Evolutionary conservation across 2,329 filamentous ascomycete species (phyloP).

Genomic region (Lojkania enalia): DNA sequence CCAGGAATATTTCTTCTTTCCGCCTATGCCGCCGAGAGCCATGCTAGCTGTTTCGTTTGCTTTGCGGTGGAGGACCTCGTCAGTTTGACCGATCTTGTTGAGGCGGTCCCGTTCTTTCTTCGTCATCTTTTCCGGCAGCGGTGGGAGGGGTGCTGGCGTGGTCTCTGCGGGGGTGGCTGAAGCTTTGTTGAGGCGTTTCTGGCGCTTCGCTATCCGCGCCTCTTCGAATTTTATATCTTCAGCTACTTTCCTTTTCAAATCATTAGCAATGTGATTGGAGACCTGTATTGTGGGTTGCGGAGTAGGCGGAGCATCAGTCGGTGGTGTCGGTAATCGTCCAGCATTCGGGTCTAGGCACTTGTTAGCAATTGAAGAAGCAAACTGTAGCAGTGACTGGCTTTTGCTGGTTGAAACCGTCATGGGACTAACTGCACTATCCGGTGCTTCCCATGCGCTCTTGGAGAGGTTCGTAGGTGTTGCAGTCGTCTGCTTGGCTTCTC

Average conservation of each 20-base stretch:
- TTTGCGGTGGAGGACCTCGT: conserved; percentile 76
- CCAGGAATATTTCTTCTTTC: conserved; percentile 73
- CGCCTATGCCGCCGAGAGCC: conserved; percentile 71
- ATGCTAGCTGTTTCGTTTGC: conserved; percentile 85
- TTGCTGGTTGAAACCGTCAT: conserved; percentile 52
- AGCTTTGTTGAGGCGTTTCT: conserved; percentile 43
- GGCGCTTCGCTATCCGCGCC: conserved; percentile 54
- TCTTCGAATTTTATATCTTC: conserved; percentile 74
- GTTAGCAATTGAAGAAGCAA: conserved; percentile 12
- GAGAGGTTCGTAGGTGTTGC: conserved; percentile 43
- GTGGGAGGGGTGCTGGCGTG: conserved; percentile 22
- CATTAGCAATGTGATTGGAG: conserved; percentile 65
- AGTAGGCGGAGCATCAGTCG: conserved; percentile 53
- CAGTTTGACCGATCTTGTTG: conserved; percentile 71
- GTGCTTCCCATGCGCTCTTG: conserved; percentile 47
- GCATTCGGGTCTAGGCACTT: conserved; percentile 35
- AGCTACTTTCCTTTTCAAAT: conserved; percentile 28
- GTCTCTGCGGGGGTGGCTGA: conserved; percentile 32
- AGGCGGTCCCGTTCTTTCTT: conserved; percentile 87
- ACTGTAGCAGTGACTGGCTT: conserved; percentile 19
- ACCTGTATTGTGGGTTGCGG: conserved; percentile 53
- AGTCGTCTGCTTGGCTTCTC: conserved; percentile 45
- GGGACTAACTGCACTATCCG: conserved; percentile 58
- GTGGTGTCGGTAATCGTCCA: conserved; percentile 50
- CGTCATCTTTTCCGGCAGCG: conserved; percentile 58